A percentile compares a stretch with the other conserved stretches of the same genome.
phyloP scores from a whole-genome alignment of 305 asterid genomes.

The Plantago lanceolata region DNA sequence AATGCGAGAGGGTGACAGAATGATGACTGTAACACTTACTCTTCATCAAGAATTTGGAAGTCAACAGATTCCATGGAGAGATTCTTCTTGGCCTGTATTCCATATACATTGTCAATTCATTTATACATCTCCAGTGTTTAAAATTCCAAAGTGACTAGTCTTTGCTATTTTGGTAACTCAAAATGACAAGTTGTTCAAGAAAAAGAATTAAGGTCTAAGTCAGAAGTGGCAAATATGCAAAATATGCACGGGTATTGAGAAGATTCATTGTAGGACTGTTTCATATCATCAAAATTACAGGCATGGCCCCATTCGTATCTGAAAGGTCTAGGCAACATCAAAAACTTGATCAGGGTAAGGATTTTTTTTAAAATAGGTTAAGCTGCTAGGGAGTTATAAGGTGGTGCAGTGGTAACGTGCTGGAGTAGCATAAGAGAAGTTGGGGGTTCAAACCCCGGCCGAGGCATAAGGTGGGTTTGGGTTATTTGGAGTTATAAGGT shows the following conservation, averaged over 20 bases:
- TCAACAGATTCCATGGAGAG: conserved; percentile 83
- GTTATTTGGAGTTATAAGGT: no score
- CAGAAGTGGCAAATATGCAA: conserved; percentile 12
- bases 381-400: no score
- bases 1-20: background rate
- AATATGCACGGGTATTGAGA: conserved; percentile 4
- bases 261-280: background rate
- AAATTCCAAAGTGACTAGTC: background rate
- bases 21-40: conserved; percentile 59
- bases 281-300: no score
- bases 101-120: conserved; percentile 25
- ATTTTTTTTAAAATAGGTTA: no score
- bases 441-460: no score
- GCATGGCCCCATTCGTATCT: no score
- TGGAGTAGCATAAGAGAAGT: no score
- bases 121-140: conserved; percentile 17
- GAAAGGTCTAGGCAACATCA: no score
- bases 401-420: no score
- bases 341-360: no score
- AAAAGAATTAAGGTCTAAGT: conserved; percentile 6
- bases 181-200: conserved; percentile 3
- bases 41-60: conserved; percentile 53
- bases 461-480: no score
- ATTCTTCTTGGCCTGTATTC: conserved; percentile 61
- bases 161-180: background rate